Percentiles rank a stretch among this genome's conserved stretches.
These are phyloP conservation scores for Aspergillus versicolor DNA, from an alignment of 2,329 filamentous ascomycete species.

Conservation along the genomic window DNA sequence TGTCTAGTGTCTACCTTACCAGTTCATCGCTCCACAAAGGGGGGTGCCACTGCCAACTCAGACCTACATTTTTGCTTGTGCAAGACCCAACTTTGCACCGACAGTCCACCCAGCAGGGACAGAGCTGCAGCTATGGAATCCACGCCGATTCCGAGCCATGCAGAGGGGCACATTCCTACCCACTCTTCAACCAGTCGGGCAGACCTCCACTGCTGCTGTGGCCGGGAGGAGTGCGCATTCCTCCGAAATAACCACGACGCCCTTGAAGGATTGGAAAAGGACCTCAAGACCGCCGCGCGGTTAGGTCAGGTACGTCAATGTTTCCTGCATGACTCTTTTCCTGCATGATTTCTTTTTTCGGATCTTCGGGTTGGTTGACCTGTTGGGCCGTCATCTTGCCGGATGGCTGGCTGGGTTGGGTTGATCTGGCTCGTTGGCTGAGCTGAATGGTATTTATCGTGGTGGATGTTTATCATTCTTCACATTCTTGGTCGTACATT, in stretches of 20 bases:
- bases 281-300: slow-evolving; percentile 81
- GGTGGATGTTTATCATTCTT: slow-evolving; percentile 6
- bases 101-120: not conserved
- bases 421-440: not conserved
- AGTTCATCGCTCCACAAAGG: slow-evolving; percentile 26
- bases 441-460: not conserved
- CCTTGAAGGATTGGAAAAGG: slow-evolving; percentile 78
- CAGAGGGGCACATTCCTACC: slow-evolving; percentile 31
- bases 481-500: slow-evolving; percentile 9
- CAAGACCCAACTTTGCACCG: not conserved
- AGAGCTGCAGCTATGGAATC: slow-evolving; percentile 25
- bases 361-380: not conserved
- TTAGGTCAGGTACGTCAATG: slow-evolving; percentile 77
- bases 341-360: slow-evolving; percentile 14
- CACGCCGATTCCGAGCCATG: slow-evolving; percentile 19
- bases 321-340: slow-evolving; percentile 26
- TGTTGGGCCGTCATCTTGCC: slow-evolving; percentile 3
- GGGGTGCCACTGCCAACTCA: slow-evolving; percentile 27
- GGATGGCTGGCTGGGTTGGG: not conserved
- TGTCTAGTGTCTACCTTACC: slow-evolving; percentile 7
- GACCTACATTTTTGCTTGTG: slow-evolving; percentile 1
- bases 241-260: slow-evolving; percentile 76
- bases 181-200: slow-evolving; percentile 25
- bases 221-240: slow-evolving; percentile 73
- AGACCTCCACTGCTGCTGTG: slow-evolving; percentile 73